Conservation (phyloP, 2,329 filamentous ascomycete species). For the Penicillium occitanis region DNA sequence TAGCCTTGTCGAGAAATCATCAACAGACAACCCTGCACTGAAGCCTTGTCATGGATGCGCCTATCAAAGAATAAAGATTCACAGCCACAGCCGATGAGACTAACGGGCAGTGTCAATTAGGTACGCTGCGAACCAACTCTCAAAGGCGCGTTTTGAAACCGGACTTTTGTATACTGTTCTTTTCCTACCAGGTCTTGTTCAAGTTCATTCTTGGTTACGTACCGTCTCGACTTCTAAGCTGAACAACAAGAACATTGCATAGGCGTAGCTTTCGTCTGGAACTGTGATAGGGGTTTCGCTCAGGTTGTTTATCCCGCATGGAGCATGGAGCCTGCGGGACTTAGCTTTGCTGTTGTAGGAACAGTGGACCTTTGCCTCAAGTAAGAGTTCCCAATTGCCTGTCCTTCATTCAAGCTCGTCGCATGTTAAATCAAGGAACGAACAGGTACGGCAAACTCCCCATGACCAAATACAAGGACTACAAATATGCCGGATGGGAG, state of each 20-base stretch:
- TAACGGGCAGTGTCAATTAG: background rate
- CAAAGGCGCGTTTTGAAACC: background rate
- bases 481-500: background rate
- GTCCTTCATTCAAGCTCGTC: background rate
- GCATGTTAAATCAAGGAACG: background rate
- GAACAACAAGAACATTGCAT: background rate
- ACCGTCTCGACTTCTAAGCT: background rate
- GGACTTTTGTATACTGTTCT: background rate
- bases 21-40: background rate
- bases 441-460: background rate
- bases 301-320: background rate
- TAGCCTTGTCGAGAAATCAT: background rate
- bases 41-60: background rate
- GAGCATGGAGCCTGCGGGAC: background rate
- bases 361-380: background rate
- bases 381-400: background rate
- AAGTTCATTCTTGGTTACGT: background rate
- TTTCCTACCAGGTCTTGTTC: background rate
- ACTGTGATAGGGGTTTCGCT: background rate
- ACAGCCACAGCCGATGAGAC: background rate
- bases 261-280: background rate
- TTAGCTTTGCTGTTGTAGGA: background rate
- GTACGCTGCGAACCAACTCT: background rate
- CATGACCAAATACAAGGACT: background rate
- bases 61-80: background rate